Evolutionary conservation across 768 basidiomycete genomes (phyloP), one percentile per base, ranked within the genome.

Genomic region (Tylopilus sp.): DNA sequence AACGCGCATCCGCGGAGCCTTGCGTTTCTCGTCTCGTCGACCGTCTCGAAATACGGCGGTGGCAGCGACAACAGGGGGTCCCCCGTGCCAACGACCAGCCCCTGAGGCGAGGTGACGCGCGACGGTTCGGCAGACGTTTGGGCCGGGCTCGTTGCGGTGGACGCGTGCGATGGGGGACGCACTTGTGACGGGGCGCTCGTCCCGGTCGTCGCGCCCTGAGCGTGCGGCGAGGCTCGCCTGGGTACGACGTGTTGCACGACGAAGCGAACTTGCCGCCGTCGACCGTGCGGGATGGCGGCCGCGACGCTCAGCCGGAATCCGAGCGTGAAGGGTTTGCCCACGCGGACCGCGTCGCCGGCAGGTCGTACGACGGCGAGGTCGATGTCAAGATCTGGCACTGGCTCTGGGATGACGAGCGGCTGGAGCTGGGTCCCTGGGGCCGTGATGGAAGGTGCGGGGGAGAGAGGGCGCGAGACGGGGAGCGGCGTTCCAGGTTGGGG

Each of bases 211-310:
- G 26, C 26, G 21, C 6, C 45, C 34, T 48, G 58, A 47, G 60
- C 36, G 19, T 45, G 57, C 33, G 61, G 40, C 12, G 59, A 48
- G 21, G 58, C 55, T 11, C 67, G 74, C 16, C 74, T 72, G 19
- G 78, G 76, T 40, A 78, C 76, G 14, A 88, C 69, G 59, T 87
- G 86, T 60, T 92, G 90, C 8, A 90, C 75, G 17, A 77, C 85
- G 25, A 91, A 68, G 25, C 85, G 58, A 7, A 73, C 63, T 22
- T 84, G 76, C 42, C 73, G 72, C 24, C 66, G 62, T 66, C 30
- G 71, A 55, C 5, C 58, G 2, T 30, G 62, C 4, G 76, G 75
- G n/a, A 79, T 60, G 8, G 68, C 58, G 10, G 78, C 76, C 4
- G 81, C 76, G 25, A 86, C 63, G 22, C 77, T 76, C 14, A 90